Conservation (phyloP, 306 rosid genomes). For the Vigna radiata region DNA sequence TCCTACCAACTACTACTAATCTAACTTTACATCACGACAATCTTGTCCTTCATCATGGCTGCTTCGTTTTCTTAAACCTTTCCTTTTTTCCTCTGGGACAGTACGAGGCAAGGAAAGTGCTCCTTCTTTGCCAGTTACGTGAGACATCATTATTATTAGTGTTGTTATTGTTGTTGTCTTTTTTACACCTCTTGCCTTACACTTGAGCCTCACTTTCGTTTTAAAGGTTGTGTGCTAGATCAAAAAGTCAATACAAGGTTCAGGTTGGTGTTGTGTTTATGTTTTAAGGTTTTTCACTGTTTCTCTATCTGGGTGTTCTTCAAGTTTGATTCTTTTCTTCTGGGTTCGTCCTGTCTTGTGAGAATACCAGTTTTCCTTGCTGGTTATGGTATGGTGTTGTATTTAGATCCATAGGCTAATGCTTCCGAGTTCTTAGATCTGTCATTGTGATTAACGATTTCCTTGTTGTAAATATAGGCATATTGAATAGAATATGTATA, state of each 20-base stretch:
- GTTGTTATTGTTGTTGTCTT: neutral
- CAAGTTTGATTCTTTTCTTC: conserved; percentile 32
- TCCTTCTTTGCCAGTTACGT: conserved; percentile 16
- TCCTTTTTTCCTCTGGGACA: neutral
- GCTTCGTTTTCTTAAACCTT: conserved; percentile 9
- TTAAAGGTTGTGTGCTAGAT: conserved; percentile 39
- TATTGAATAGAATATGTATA: neutral
- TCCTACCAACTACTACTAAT: conserved; percentile 40
- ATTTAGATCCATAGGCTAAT: neutral
- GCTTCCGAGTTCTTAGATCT: conserved; percentile 31
- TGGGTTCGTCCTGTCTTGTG: conserved; percentile 10
- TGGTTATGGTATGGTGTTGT: neutral
- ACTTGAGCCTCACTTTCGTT: conserved; percentile 37
- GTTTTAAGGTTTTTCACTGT: neutral
- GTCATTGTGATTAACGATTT: neutral
- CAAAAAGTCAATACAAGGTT: conserved; percentile 22
- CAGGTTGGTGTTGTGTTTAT: conserved; percentile 34
- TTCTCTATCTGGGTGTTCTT: conserved; percentile 50
- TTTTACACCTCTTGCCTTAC: neutral
- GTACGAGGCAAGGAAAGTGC: conserved; percentile 18
- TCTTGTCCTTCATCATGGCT: conserved; percentile 12
- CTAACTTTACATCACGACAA: conserved; percentile 16
- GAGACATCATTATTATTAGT: neutral
- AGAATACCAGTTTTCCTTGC: neutral
- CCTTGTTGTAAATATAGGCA: neutral